Evolutionary conservation across 2,329 filamentous ascomycete species (phyloP).

Genomic region (Eutypella sp.): DNA sequence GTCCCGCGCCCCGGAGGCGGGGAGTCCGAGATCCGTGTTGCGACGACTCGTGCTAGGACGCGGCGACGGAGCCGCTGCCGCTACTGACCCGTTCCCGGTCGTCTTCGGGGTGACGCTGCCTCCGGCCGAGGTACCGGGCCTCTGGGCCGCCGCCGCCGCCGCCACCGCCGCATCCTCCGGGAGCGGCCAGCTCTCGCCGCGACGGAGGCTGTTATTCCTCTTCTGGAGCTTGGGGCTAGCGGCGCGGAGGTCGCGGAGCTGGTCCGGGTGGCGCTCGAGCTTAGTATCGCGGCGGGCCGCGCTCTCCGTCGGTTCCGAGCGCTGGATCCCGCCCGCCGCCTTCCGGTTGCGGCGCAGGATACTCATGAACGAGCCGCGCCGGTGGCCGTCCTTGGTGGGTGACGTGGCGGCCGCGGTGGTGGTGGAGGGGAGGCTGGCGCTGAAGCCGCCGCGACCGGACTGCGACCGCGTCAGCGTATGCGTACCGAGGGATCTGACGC

Average conservation of each 20-base stretch:
- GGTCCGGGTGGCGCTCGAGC: constrained; percentile 52
- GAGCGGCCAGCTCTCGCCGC: constrained; percentile 46
- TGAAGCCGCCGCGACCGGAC: constrained; percentile 20
- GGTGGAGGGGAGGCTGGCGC: constrained; percentile 1
- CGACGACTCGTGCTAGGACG: constrained; percentile 14
- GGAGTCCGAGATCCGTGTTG: constrained; percentile 24
- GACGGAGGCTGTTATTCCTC: constrained; percentile 29
- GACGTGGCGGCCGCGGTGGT: constrained; percentile 17
- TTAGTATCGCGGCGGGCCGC: constrained; percentile 58
- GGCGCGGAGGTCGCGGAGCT: constrained; percentile 42
- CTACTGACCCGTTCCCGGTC: constrained; percentile 8
- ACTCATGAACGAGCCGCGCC: constrained; percentile 46
- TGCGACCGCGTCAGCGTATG: constrained; percentile 20
- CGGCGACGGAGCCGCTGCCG: too few species aligned
- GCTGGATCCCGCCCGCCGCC: constrained; percentile 47
- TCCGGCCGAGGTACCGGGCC: constrained; percentile 24
- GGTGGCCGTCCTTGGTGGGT: constrained; percentile 27
- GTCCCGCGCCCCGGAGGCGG: too few species aligned
- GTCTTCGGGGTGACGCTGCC: constrained; percentile 21
- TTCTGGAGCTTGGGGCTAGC: constrained; percentile 42
- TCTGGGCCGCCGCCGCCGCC: too few species aligned
- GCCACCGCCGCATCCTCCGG: constrained; percentile 24
- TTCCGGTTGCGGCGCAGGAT: constrained; percentile 62
- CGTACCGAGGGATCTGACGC: constrained; percentile 23
- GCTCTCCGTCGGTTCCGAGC: constrained; percentile 48